These are phyloP conservation scores for Diplodia corticola DNA, from an alignment of 2,329 filamentous ascomycete species.

Conservation along the genomic window DNA sequence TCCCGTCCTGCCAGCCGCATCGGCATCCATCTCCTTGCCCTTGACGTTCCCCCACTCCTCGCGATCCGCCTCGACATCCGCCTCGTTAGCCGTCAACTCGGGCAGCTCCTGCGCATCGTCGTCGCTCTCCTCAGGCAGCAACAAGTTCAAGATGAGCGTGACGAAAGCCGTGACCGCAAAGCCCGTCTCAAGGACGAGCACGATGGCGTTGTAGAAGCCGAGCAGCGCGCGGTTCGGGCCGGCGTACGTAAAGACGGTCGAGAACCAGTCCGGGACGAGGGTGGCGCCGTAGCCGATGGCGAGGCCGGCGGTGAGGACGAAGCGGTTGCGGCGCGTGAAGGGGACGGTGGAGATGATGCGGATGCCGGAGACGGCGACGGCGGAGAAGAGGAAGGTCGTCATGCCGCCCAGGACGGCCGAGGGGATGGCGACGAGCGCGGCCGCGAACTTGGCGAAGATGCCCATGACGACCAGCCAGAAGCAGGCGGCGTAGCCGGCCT, in stretches of 20 bases:
- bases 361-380: constrained; percentile 75
- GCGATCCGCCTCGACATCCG: constrained; percentile 39
- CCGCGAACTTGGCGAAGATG: constrained; percentile 80
- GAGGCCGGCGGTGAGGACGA: constrained; percentile 75
- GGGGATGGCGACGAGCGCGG: constrained; percentile 75
- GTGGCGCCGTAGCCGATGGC: constrained; percentile 66
- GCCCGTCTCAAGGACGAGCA: constrained; percentile 56
- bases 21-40: constrained; percentile 41
- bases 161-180: constrained; percentile 74
- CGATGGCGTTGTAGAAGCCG: constrained; percentile 71
- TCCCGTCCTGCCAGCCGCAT: constrained; percentile 35
- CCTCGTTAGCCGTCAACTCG: constrained; percentile 43
- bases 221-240: constrained; percentile 66
- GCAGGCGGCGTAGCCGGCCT: constrained; percentile 75
- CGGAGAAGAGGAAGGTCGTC: constrained; percentile 75
- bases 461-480: constrained; percentile 79
- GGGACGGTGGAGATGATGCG: constrained; percentile 70
- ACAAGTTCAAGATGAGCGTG: constrained; percentile 70
- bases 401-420: constrained; percentile 50
- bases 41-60: constrained; percentile 33
- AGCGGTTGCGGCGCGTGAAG: constrained; percentile 78
- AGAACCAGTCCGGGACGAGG: constrained; percentile 60
- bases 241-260: constrained; percentile 69
- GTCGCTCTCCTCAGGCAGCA: constrained; percentile 70
- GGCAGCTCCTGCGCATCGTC: constrained; percentile 34